A percentile compares a stretch with the other conserved stretches of the same genome.
phyloP scores from a whole-genome alignment of 2,329 filamentous ascomycete genomes.

The Epichloe hybrida region DNA sequence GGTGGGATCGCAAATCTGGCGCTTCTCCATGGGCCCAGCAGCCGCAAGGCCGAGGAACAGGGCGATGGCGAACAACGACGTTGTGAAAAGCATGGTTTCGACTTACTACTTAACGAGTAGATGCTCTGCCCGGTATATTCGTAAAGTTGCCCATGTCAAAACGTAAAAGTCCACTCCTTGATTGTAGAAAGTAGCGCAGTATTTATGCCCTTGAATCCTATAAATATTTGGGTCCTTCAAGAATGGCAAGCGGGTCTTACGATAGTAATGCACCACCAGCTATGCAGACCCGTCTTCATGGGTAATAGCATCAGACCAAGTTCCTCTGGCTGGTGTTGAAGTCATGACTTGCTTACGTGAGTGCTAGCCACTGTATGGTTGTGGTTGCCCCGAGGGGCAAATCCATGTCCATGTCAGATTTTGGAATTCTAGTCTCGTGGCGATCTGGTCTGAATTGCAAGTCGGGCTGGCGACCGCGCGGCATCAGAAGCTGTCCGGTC shows the following conservation, averaged over 20 bases:
- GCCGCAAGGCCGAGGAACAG: neutral
- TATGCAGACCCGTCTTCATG: too few species aligned
- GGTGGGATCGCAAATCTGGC: neutral
- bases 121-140: neutral
- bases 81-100: neutral
- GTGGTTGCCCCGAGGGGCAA: too few species aligned
- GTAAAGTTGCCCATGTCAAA: neutral
- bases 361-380: too few species aligned
- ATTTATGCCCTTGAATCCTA: neutral
- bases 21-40: neutral
- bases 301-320: too few species aligned
- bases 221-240: neutral
- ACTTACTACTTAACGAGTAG: neutral
- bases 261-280: too few species aligned
- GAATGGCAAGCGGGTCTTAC: neutral
- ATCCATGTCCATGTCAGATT: too few species aligned
- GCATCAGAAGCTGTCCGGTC: too few species aligned
- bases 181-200: neutral
- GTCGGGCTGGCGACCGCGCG: too few species aligned
- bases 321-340: too few species aligned
- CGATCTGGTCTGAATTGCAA: too few species aligned
- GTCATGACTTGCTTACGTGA: too few species aligned
- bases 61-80: neutral
- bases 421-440: too few species aligned
- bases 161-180: neutral